Evolutionary conservation across 345 rosid species (phyloP).

Genomic region (Draba incana): DNA sequence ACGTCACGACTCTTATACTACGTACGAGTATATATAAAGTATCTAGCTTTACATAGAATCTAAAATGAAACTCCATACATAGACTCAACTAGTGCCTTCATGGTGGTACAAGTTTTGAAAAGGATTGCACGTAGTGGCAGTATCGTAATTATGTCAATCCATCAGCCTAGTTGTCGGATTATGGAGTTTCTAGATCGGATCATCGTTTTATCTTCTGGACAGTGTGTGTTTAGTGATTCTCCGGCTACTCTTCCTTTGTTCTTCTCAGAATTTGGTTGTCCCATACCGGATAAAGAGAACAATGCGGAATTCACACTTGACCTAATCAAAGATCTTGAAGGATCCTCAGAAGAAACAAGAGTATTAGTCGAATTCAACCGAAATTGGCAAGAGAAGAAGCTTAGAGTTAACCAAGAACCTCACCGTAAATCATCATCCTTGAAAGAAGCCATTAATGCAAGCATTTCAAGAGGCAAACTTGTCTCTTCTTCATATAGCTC

Average conservation of each 20-base stretch:
- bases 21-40: conserved; percentile 12
- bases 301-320: conserved; percentile 77
- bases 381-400: conserved; percentile 51
- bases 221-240: conserved; percentile 56
- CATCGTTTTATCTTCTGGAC: conserved; percentile 55
- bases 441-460: conserved; percentile 39
- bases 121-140: conserved; percentile 76
- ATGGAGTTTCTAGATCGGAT: conserved; percentile 60
- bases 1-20: conserved; percentile 25
- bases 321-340: conserved; percentile 59
- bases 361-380: conserved; percentile 66
- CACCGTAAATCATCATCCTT: conserved; percentile 28
- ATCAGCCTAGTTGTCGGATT: conserved; percentile 70
- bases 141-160: conserved; percentile 77
- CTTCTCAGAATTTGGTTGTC: conserved; percentile 69
- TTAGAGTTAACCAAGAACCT: conserved; percentile 27
- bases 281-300: conserved; percentile 77
- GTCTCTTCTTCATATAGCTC: conserved; percentile 37
- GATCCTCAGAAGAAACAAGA: conserved; percentile 58
- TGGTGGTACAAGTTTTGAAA: conserved; percentile 87
- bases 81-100: conserved; percentile 80
- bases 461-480: conserved; percentile 38
- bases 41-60: background rate
- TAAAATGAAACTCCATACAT: conserved; percentile 28
- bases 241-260: conserved; percentile 56